Base-by-base conservation (phyloP, 805 yeast species). In the Kregervanrija delftensis region DNA sequence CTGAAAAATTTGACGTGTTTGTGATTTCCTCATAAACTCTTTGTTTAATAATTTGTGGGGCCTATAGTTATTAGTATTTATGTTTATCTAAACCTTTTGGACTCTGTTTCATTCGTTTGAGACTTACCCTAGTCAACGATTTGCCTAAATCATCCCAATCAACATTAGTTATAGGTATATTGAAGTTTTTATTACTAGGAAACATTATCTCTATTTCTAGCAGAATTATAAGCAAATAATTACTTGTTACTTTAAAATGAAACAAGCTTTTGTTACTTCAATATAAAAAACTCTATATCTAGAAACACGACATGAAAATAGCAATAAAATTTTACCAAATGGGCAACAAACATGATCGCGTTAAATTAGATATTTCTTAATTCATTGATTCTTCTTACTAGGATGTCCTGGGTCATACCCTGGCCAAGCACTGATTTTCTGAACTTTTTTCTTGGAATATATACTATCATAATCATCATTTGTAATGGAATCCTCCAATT, bases 361-460 rank as follows among this genome's bases (percentile, higher is more conserved):
- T 31, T 13, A 39, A 31, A 13, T 31, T 32, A 30, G 22, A 44
- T 48, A 40, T 13, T 14, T 11, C 13, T 9, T 33, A 13, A 13
- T 14, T 37, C 28, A 32, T 28, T 40, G 39, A 33, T 38, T 15
- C 40, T 39, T 30, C 44, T 51, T 53, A 38, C 59, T 57, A 2
- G 85, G 84, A 57, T 81, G 86, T 0, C 83, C 83, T 52, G 78
- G 85, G 51, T 80, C 73, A 11, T 77, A 71, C 0, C 86, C 85
- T 0, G 86, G 86, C 86, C 86, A 81, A 1, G 86, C 76, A 22
- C 43, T 45, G 8, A 39, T 48, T 36, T 38, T 35, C 13, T 15
- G 37, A 16, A 37, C 37, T 35, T 17, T 39, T 38, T 15, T 49
- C 41, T 11, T 34, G n/a, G 12, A 37, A n/a, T 22, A 22, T 6